Conservation (phyloP, 2,329 filamentous ascomycete species). For the Cytospora paraplurivora region DNA sequence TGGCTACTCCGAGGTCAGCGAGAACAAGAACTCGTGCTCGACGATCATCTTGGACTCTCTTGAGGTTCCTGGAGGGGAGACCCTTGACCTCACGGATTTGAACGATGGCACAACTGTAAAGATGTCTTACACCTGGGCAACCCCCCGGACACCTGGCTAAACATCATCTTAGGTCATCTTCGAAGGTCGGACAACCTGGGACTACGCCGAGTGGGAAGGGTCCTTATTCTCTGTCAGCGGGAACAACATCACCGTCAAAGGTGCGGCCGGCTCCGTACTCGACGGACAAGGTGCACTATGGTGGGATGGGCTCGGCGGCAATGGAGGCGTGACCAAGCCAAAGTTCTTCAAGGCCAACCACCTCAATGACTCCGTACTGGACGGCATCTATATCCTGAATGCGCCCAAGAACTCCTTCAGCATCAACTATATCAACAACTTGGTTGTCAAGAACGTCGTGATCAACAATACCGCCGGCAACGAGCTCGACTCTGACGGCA, state of each 20-base stretch:
- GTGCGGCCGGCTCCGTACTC: conserved; percentile 53
- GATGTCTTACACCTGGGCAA: too few species aligned
- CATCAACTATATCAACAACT: conserved; percentile 45
- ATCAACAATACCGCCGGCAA: conserved; percentile 59
- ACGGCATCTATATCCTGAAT: conserved; percentile 54
- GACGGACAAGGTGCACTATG: conserved; percentile 58
- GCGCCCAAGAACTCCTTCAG: conserved; percentile 56
- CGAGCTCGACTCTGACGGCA: conserved; percentile 40
- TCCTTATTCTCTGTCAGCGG: conserved; percentile 65
- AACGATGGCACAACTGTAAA: conserved; percentile 49
- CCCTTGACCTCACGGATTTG: conserved; percentile 59
- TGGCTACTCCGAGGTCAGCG: conserved; percentile 44
- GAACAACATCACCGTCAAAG: conserved; percentile 54
- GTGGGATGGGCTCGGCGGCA: conserved; percentile 60
- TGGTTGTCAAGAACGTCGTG: conserved; percentile 52
- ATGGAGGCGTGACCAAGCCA: conserved; percentile 65
- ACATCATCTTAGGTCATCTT: conserved; percentile 54
- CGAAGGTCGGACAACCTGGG: conserved; percentile 67
- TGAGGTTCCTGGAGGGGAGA: conserved; percentile 58
- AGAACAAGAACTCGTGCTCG: conserved; percentile 53
- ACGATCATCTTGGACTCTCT: conserved; percentile 56
- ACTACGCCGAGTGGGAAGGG: conserved; percentile 65
- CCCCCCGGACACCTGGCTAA: conserved; percentile 4
- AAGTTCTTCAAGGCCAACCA: conserved; percentile 61
- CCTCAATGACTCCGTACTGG: conserved; percentile 53